Evolutionary conservation across 148 eudicot species (phyloP).

Genomic region (Camellia granthamiana): DNA sequence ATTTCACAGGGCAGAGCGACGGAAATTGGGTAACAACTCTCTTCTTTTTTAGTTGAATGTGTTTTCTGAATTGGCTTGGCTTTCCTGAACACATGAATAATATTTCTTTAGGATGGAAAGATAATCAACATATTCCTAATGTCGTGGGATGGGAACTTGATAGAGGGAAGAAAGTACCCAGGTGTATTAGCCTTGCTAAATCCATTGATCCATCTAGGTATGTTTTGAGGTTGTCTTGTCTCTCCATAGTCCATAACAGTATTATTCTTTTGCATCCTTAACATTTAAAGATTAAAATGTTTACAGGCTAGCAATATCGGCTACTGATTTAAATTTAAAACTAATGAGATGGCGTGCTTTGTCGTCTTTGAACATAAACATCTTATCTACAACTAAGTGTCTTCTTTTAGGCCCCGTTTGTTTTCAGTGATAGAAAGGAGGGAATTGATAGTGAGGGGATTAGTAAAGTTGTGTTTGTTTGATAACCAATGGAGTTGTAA

Average conservation of each 20-base stretch:
- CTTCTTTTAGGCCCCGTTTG: no score
- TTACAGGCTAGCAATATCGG: constrained; percentile 77
- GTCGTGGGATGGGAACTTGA: constrained; percentile 80
- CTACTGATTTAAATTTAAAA: constrained; percentile 88
- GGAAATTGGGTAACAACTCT: constrained; percentile 29
- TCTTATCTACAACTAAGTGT: constrained; percentile 67
- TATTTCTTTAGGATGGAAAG: constrained; percentile 53
- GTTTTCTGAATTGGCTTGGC: not conserved
- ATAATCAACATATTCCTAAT: constrained; percentile 47
- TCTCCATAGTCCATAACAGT: not conserved
- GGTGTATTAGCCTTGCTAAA: constrained; percentile 67
- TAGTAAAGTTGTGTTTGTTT: no score
- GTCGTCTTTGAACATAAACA: constrained; percentile 66
- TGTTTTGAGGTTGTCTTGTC: constrained; percentile 9
- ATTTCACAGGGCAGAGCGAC: constrained; percentile 68
- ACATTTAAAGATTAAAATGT: constrained; percentile 8
- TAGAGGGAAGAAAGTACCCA: constrained; percentile 45
- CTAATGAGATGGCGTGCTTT: constrained; percentile 96
- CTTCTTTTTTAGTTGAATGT: constrained; percentile 5
- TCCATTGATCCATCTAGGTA: constrained; percentile 94
- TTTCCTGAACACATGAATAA: constrained; percentile 4
- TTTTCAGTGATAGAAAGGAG: no score
- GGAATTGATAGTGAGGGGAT: no score
- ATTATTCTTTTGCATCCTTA: not conserved
- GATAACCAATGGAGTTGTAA: no score